Evolutionary conservation across 176 grass and related monocot genomes (phyloP), one percentile per base, ranked within the genome.

Genomic region (Rhynchospora breviuscula): DNA sequence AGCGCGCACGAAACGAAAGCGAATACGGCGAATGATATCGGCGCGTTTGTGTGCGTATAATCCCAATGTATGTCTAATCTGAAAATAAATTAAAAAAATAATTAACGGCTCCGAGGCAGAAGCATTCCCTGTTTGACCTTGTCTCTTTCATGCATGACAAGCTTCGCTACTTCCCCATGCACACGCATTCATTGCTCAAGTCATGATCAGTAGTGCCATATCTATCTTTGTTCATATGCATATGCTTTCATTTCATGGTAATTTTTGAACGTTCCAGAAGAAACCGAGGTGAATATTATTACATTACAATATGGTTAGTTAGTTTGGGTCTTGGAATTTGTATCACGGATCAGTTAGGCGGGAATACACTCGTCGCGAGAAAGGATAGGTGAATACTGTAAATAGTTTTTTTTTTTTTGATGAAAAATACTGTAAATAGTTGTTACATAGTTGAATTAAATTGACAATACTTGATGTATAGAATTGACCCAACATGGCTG

Each of bases 61-160:
- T 51, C 19, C 10, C 46, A 49, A 75, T 10, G 59, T 62, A 22
- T 62, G 21, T 23, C 2, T 61, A 62, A 62, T 23, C 18, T 61
- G 17, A 22, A 60, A 19, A 8, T 7, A 60, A 19, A 8, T 7
- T 21, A 22, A 52, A 74, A 21, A 52, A 74, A 52, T 25, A 54
- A 29, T 15, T 54, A 76, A 76, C 47, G 72, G 72, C 48, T 22
- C n/a, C 3, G 9, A 0, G 18, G 47, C 71, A 54, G 22, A 76
- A 54, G 23, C 67, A 71, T 26, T 48, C 48, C 48, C 11, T 14
- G 22, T 76, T 76, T 76, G 72, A 54, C 72, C 21, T 47, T 76
- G 72, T 77, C 72, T 56, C 48, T 77, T 77, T 54, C 72, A 77
- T 77, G 11, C 72, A 77, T 56, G 72, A 54, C 72, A 77, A 77